Percentiles rank a stretch among this genome's conserved stretches.
Conservation (phyloP, 148 eudicot species). For the Mesembryanthemum crystallinum region DNA sequence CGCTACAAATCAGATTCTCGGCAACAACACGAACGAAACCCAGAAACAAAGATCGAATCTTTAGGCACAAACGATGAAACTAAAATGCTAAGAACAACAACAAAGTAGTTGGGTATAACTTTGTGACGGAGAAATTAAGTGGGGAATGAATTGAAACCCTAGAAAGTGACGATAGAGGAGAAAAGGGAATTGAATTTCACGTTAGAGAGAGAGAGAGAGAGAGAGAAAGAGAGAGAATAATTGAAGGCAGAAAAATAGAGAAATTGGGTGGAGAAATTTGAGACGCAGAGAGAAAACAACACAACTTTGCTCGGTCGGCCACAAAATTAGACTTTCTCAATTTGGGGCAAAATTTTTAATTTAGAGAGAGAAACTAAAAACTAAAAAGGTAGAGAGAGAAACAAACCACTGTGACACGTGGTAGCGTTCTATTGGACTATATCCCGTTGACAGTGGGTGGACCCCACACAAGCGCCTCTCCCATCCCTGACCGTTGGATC, state of each 20-base stretch:
- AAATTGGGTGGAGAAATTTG: constrained; percentile 3
- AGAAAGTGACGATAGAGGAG: constrained; percentile 8
- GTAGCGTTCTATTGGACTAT: not conserved
- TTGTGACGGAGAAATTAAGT: not conserved
- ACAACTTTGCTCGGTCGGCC: constrained; percentile 8
- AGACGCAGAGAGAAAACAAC: constrained; percentile 18
- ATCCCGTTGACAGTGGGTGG: constrained; percentile 18
- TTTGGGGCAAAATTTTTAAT: too few relatives aligned
- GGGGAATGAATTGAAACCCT: constrained; percentile 25
- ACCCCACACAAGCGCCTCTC: not conserved
- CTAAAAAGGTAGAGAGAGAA: not conserved
- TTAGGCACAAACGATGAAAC: not conserved
- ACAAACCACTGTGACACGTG: constrained; percentile 19
- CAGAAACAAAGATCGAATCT: constrained; percentile 5
- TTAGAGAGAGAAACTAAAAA: constrained; percentile 7
- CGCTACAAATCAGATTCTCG: not conserved
- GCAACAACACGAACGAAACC: not conserved
- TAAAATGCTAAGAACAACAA: not conserved
- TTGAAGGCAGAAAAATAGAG: not conserved
- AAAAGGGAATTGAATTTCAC: not conserved
- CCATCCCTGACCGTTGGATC: constrained; percentile 33
- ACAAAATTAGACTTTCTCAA: constrained; percentile 24
- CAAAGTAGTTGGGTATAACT: too few relatives aligned
- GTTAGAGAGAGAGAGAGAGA: not conserved
- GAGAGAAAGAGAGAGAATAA: not conserved